Conservation (phyloP, 768 basidiomycete genomes). For the Thelephora ganbajun region DNA sequence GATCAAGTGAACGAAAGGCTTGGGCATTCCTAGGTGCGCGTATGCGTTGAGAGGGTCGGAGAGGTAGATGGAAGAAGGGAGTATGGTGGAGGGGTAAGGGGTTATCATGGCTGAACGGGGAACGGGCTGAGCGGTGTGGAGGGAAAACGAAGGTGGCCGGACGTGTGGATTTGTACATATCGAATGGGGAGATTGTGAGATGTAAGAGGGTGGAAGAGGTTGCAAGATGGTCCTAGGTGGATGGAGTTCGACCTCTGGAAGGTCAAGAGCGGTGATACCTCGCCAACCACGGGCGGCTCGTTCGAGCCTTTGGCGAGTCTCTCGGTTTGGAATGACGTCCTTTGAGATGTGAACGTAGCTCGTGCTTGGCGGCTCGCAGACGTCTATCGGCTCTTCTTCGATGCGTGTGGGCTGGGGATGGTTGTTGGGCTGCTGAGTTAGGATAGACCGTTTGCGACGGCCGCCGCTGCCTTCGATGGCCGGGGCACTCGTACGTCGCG, state of each 20-base stretch:
- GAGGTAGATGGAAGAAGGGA: slow-evolving; percentile 56
- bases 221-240: slow-evolving; percentile 17
- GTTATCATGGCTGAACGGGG: slow-evolving; percentile 42
- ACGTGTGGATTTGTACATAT: slow-evolving; percentile 22
- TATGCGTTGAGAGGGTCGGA: slow-evolving; percentile 81
- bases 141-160: slow-evolving; percentile 42
- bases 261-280: slow-evolving; percentile 44
- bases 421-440: slow-evolving; percentile 5
- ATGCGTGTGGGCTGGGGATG: slow-evolving; percentile 9
- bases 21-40: slow-evolving; percentile 67
- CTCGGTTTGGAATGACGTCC: slow-evolving; percentile 29
- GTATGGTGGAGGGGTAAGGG: slow-evolving; percentile 48
- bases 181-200: slow-evolving; percentile 22
- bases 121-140: slow-evolving; percentile 51
- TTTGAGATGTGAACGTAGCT: slow-evolving; percentile 31
- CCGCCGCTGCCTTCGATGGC: slow-evolving; percentile 23
- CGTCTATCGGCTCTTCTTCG: slow-evolving; percentile 35
- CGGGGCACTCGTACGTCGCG: slow-evolving; percentile 20
- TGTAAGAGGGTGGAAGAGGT: slow-evolving; percentile 18
- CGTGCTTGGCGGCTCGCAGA: slow-evolving; percentile 25
- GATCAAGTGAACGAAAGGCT: slow-evolving; percentile 69
- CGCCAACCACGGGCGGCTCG: slow-evolving; percentile 52
- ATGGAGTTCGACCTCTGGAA: slow-evolving; percentile 12
- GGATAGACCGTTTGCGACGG: slow-evolving; percentile 24
- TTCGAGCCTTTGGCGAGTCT: slow-evolving; percentile 36